Evolutionary conservation across 2,329 filamentous ascomycete genomes (phyloP), one percentile per base, ranked within the genome.

Genomic region (Penicillium crustosum): DNA sequence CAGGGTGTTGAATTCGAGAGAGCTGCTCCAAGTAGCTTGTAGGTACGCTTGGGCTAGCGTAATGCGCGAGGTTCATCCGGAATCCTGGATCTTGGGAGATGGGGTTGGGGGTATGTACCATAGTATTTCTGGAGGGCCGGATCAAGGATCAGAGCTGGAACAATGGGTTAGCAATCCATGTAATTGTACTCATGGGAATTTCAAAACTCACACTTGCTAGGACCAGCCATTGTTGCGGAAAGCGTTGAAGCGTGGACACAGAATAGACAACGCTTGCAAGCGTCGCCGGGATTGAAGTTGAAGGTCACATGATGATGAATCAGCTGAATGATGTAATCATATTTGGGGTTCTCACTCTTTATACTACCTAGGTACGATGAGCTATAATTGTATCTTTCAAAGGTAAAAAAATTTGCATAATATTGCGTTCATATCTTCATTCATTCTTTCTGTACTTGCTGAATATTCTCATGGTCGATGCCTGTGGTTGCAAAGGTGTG

Each of bases 81-180:
- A 48, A 49, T 48, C 31, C 35, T 33, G 17, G 49, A 44, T 43
- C 38, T 25, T 49, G 49, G 57, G 51, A 53, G 47, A 53, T 49
- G 53, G 53, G 61, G 55, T 61, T 58, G 57, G 62, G 63, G 58
- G 61, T 19, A 69, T 69, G 65, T 78, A 83, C 82, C 77, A 66
- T 79, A 79, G 69, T 79, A 80, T 73, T 78, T 81, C 73, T 79
- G 76, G 59, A 78, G 67, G 57, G 75, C 77, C 68, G 78, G 75
- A 67, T 78, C 75, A 69, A 75, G 70, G 65, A 73, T 66, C 67
- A 75, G 69, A 60, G 76, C 74, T 75, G 62, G 61, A 62, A 73
- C 74, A 68, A 78, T 82, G 75, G 76, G 75, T 77, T 81, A 84
- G 80, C 80, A 79, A 72, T 80, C 13, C 48, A 15, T 10, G n/a